Percentiles rank a stretch among this genome's conserved stretches.
These are phyloP conservation scores for Cladobotryum mycophilum DNA, from an alignment of 2,329 filamentous ascomycete genomes.

Conservation along the genomic window DNA sequence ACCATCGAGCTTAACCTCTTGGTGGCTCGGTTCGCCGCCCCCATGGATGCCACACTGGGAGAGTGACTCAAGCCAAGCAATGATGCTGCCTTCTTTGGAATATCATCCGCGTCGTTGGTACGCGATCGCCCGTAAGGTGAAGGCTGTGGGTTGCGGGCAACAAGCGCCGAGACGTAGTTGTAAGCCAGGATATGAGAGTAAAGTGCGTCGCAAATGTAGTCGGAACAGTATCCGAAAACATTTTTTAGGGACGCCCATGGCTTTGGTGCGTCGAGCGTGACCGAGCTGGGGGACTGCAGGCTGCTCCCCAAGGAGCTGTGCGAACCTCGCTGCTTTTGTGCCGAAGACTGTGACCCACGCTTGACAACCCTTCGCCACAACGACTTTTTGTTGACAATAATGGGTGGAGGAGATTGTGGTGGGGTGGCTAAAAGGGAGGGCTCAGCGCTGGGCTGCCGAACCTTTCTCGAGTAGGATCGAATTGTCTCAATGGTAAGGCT, in stretches of 20 bases:
- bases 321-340: background rate
- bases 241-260: constrained; percentile 42
- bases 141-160: constrained; percentile 19
- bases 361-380: constrained; percentile 32
- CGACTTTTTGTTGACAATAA: constrained; percentile 19
- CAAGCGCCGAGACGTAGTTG: constrained; percentile 46
- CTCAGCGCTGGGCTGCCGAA: constrained; percentile 35
- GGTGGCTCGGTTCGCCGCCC: constrained; percentile 17
- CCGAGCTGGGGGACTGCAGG: constrained; percentile 13
- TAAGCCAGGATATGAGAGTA: constrained; percentile 55
- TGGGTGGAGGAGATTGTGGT: constrained; percentile 12
- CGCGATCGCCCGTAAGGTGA: constrained; percentile 10
- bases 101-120: constrained; percentile 25
- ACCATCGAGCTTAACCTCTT: constrained; percentile 22
- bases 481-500: constrained; percentile 54
- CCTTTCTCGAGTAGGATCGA: constrained; percentile 47
- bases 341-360: constrained; percentile 1
- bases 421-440: constrained; percentile 14
- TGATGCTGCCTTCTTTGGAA: constrained; percentile 47
- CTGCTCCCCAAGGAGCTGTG: constrained; percentile 6
- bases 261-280: constrained; percentile 18
- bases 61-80: constrained; percentile 40
- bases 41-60: constrained; percentile 14
- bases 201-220: constrained; percentile 51
- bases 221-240: constrained; percentile 46